phyloP scores from a whole-genome alignment of 2,329 filamentous ascomycete genomes.

The Beauveria sp. region DNA sequence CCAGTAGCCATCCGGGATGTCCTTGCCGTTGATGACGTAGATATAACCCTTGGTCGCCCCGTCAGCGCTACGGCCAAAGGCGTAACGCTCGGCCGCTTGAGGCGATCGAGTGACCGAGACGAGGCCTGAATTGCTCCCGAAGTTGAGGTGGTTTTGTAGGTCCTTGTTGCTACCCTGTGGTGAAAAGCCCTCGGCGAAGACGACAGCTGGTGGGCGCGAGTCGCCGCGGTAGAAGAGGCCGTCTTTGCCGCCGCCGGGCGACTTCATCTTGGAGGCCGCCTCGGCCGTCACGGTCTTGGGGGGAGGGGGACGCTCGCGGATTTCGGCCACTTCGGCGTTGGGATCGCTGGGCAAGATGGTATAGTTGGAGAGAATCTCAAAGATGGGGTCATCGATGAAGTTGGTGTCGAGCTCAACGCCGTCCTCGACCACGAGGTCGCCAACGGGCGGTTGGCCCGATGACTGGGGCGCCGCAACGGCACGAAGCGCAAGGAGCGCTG shows the following conservation, averaged over 20 bases:
- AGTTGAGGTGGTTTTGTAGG: constrained; percentile 3
- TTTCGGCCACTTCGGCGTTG: neutral
- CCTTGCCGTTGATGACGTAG: constrained; percentile 1
- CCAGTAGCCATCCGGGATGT: constrained; percentile 12
- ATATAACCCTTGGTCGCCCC: neutral
- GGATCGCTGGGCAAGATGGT: neutral
- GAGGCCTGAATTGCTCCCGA: neutral
- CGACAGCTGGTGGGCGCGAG: neutral
- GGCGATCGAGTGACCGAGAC: neutral
- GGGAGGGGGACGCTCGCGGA: neutral
- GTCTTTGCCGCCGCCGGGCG: neutral
- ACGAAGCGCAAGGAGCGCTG: neutral
- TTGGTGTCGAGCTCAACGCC: neutral
- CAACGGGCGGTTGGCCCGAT: neutral
- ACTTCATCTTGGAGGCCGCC: neutral
- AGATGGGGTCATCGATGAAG: neutral
- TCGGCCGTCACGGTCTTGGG: neutral
- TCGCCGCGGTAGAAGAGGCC: constrained; percentile 13
- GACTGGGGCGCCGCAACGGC: neutral
- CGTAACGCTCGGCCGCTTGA: neutral
- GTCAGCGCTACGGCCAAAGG: constrained; percentile 6
- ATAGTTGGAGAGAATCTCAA: neutral
- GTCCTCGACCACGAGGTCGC: neutral
- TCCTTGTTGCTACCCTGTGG: constrained; percentile 5
- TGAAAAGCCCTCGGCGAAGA: constrained; percentile 5